These are phyloP conservation scores for Holtermannia corniformis DNA, from an alignment of 768 basidiomycete species.

Conservation along the genomic window DNA sequence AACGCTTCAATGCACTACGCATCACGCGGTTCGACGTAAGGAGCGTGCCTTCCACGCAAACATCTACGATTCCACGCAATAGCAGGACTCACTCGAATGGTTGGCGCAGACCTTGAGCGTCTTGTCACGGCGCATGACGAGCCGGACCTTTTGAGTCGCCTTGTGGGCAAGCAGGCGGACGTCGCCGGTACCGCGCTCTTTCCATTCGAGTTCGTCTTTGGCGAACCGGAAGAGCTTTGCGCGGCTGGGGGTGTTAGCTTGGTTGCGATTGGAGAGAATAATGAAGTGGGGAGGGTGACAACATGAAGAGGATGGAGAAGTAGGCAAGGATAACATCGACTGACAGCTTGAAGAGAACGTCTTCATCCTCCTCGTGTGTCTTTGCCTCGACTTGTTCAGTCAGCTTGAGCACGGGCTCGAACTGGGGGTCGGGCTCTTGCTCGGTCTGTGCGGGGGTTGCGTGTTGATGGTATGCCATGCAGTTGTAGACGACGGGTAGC, in stretches of 20 bases:
- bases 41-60: not conserved
- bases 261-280: not conserved
- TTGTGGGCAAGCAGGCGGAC: conserved; percentile 85
- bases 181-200: conserved; percentile 94
- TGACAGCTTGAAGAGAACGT: conserved; percentile 89
- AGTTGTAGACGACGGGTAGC: no score
- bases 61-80: not conserved
- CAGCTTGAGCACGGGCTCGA: conserved; percentile 93
- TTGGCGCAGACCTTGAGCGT: conserved; percentile 99
- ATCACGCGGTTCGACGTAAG: not conserved
- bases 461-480: conserved; percentile 10
- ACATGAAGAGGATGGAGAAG: not conserved
- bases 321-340: conserved; percentile 41
- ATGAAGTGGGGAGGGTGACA: not conserved
- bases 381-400: conserved; percentile 91
- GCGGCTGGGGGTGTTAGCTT: conserved; percentile 53
- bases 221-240: conserved; percentile 97
- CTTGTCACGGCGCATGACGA: conserved; percentile 99
- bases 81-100: conserved; percentile 63
- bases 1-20: no score
- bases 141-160: conserved; percentile 77
- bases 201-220: conserved; percentile 72
- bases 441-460: conserved; percentile 36
- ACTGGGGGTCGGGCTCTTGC: conserved; percentile 80
- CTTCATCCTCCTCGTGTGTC: conserved; percentile 91